Evolutionary conservation across 2,329 filamentous ascomycete species (phyloP).

Genomic region (Cercospora canescens): DNA sequence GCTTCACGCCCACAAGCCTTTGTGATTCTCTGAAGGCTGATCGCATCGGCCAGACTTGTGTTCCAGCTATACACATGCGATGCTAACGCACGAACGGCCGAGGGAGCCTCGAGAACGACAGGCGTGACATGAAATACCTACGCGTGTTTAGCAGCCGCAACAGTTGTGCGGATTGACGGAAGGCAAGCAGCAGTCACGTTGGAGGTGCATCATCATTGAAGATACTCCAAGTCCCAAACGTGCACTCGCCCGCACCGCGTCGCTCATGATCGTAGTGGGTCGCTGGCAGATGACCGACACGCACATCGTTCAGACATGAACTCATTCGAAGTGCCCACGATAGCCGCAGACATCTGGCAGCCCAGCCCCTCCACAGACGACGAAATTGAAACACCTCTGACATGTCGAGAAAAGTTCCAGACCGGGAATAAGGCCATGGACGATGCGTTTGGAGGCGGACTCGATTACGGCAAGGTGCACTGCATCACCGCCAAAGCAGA

Average conservation of each 20-base stretch:
- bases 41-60: background rate
- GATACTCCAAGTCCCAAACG: background rate
- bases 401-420: background rate
- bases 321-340: background rate
- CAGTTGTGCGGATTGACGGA: background rate
- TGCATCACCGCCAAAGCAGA: slow-evolving; percentile 39
- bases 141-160: background rate
- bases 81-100: background rate
- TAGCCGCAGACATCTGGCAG: background rate
- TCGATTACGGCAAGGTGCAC: slow-evolving; percentile 38
- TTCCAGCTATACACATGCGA: background rate
- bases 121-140: background rate
- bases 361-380: background rate
- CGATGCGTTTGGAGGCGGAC: slow-evolving; percentile 39
- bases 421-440: slow-evolving; percentile 35
- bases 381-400: background rate
- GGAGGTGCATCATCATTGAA: background rate
- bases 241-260: background rate
- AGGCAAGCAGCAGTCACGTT: background rate
- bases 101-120: background rate
- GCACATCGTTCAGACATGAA: background rate
- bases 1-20: too few relatives aligned
- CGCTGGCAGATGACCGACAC: background rate
- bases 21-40: too few relatives aligned
- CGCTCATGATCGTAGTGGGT: background rate